Percentiles rank a stretch among this genome's conserved stretches.
Evolutionary conservation across 257 asterid species (phyloP).

Genomic region (Voacanga thouarsii): DNA sequence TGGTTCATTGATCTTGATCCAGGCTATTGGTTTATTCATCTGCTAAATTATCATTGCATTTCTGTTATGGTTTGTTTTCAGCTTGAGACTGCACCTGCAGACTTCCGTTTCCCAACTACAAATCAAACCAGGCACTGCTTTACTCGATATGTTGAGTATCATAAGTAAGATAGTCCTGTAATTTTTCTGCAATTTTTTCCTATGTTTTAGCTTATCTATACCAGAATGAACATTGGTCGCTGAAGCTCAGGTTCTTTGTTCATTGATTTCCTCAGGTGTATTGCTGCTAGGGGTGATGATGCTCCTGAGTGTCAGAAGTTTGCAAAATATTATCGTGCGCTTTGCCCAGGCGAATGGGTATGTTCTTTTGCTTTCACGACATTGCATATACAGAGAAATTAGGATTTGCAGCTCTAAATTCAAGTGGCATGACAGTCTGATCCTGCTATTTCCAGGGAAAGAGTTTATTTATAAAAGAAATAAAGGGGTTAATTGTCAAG

Average conservation of each 20-base stretch:
- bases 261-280: slow-evolving; percentile 51
- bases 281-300: slow-evolving; percentile 87
- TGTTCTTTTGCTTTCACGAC: slow-evolving; percentile 16
- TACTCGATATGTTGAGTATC: slow-evolving; percentile 88
- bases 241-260: slow-evolving; percentile 9
- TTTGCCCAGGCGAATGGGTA: slow-evolving; percentile 99
- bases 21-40: slow-evolving; percentile 20
- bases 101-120: slow-evolving; percentile 95
- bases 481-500: background rate
- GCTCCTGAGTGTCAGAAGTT: slow-evolving; percentile 94
- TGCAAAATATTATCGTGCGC: slow-evolving; percentile 88
- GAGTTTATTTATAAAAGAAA: no score
- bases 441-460: background rate
- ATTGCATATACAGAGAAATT: background rate
- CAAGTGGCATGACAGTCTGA: background rate
- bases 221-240: background rate
- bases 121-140: slow-evolving; percentile 97
- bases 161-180: slow-evolving; percentile 45
- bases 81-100: slow-evolving; percentile 98
- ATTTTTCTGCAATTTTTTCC: background rate
- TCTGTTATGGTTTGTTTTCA: slow-evolving; percentile 23
- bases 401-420: background rate
- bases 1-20: background rate
- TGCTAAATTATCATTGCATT: background rate
- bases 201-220: background rate